These are phyloP conservation scores for Gynostemma pentaphyllum DNA, from an alignment of 306 rosid species.

Conservation along the genomic window DNA sequence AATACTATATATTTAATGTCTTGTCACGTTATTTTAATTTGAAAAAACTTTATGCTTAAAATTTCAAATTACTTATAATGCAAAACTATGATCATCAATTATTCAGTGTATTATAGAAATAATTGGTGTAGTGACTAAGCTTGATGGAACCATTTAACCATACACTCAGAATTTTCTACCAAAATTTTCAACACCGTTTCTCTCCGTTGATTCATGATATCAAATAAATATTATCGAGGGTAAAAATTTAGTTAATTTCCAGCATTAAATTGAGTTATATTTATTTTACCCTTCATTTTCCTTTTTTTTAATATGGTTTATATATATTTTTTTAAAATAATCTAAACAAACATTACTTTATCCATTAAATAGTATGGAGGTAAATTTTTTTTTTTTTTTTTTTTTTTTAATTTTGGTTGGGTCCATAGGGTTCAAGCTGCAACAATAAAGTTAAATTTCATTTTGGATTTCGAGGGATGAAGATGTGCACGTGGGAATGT, in stretches of 20 bases:
- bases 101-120: constrained; percentile 1
- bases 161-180: background rate
- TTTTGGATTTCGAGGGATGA: background rate
- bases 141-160: background rate
- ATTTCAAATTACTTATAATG: background rate
- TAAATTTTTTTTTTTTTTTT: too few species aligned
- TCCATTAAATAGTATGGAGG: background rate
- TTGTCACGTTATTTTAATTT: background rate
- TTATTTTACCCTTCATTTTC: background rate
- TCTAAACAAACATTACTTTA: background rate
- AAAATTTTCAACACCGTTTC: background rate
- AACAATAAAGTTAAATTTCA: background rate
- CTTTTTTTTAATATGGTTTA: background rate
- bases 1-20: too few species aligned
- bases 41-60: background rate
- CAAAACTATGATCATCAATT: background rate
- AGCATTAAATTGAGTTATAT: background rate
- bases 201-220: background rate
- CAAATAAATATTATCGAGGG: background rate
- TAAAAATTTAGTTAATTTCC: background rate
- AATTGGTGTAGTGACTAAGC: background rate
- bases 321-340: background rate
- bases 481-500: constrained; percentile 5
- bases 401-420: too few species aligned
- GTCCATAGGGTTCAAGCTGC: constrained; percentile 4